Evolutionary conservation across 139 green algal species (phyloP).

Genomic region (Closterium sp.): DNA sequence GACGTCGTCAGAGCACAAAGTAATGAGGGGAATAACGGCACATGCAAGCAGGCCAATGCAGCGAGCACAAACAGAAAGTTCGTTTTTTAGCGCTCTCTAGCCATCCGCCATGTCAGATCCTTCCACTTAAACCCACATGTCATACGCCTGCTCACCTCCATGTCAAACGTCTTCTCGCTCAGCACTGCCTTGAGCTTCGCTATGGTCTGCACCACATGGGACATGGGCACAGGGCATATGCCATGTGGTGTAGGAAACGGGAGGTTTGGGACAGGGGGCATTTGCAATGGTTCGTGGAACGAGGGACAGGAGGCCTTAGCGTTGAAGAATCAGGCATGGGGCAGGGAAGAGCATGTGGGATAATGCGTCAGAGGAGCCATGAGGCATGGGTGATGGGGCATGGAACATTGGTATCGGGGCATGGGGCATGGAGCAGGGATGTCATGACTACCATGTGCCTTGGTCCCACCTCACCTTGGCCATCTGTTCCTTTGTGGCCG

Average conservation of each 20-base stretch:
- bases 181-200: constrained; percentile 45
- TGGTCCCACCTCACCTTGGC: neutral
- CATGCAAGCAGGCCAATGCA: neutral
- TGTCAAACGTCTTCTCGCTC: constrained; percentile 52
- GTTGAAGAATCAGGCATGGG: neutral
- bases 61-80: neutral
- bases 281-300: neutral
- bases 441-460: too few species aligned
- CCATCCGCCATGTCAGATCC: too few species aligned
- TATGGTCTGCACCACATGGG: constrained; percentile 12
- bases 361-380: neutral
- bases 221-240: neutral
- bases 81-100: neutral
- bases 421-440: too few species aligned
- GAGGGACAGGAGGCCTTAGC: neutral
- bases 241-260: neutral
- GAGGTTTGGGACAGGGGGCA: neutral
- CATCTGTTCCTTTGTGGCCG: neutral
- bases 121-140: neutral
- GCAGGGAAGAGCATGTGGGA: neutral
- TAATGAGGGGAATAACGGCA: neutral
- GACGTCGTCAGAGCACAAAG: neutral
- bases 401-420: too few species aligned
- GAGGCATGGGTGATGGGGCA: too few species aligned
- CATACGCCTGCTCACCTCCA: neutral